Base-by-base conservation (phyloP, 1,284 basidiomycete species). In the Laetiporus sulphureus region DNA sequence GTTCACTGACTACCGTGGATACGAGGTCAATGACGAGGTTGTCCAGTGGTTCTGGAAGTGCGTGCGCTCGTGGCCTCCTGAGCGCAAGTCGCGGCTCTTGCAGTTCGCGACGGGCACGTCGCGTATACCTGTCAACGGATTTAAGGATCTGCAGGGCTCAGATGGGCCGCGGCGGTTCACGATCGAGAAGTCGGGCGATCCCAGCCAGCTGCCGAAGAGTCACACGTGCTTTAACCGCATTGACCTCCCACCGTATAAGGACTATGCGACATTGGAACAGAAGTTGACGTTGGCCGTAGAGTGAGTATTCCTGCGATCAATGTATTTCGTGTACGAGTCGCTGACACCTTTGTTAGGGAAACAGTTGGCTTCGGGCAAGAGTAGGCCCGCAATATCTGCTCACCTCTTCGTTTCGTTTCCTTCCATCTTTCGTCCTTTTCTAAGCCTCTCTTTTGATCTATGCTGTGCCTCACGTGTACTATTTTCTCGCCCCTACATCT, bases 41-140 rank as follows among this genome's bases (percentile, higher is more conserved):
- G 91, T 99, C 50, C 91, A 97, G 62, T 99, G 96, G 96, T 99
- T 99, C 79, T 99, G 96, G 96, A 87, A 98, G 69, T 94, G 91
- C 57, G 90, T 99, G 44, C 83, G 89, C 42, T 83, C 84, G 40
- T 99, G 95, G 95, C 93, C 95, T 5, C 75, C 92, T 0, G 96
- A 99, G 67, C 83, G 92, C 63, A 97, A 98, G 69, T 90, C 89
- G 36, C 84, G 95, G 7, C 68, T 98, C 45, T 66, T 96, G 38
- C 95, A 99, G 65, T 98, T 99, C 64, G 93, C 94, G 5, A 99
- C 96, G 4, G 96, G 96, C 32, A 99, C 96, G 7, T 94, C 90
- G 25, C 77, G 95, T 54, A 92, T 99, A 44, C 96, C 96, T 4
- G 96, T 99, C 62, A 97, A 97, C 63, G 96, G 96, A 1, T 99